Evolutionary conservation across 768 basidiomycete species (phyloP).

Genomic region (Trametes coccinea): DNA sequence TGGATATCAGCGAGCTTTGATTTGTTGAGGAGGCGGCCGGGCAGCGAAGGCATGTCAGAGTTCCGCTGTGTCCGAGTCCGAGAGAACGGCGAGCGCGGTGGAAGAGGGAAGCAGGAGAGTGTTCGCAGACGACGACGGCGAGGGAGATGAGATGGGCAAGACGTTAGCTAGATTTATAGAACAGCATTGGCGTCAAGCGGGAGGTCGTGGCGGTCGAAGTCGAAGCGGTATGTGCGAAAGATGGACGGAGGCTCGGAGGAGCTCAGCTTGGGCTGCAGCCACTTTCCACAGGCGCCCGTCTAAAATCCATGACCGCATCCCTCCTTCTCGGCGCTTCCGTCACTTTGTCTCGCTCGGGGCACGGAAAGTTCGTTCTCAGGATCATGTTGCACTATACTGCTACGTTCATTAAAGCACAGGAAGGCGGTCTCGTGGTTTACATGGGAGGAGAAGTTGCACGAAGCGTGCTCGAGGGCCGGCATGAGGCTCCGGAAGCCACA

Average conservation of each 20-base stretch:
- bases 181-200: constrained; percentile 18
- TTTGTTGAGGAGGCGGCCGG: constrained; percentile 5
- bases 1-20: constrained; percentile 4
- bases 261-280: not conserved
- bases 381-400: not conserved
- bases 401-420: not conserved
- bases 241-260: not conserved
- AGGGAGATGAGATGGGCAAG: not conserved
- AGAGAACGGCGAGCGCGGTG: not conserved
- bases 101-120: not conserved
- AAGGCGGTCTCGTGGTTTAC: not conserved
- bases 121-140: not conserved
- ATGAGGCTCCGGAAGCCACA: not conserved
- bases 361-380: not conserved
- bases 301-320: constrained; percentile 3
- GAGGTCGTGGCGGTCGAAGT: constrained; percentile 12
- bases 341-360: not conserved
- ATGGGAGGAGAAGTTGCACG: not conserved
- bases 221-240: constrained; percentile 12
- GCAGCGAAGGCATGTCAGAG: constrained; percentile 15
- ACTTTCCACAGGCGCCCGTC: not conserved
- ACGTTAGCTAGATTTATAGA: constrained; percentile 19
- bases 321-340: not conserved
- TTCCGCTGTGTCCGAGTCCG: not conserved
- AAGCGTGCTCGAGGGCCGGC: not conserved